Base-by-base conservation (phyloP, 2,329 filamentous ascomycete species). In the Diplodia intermedia region DNA sequence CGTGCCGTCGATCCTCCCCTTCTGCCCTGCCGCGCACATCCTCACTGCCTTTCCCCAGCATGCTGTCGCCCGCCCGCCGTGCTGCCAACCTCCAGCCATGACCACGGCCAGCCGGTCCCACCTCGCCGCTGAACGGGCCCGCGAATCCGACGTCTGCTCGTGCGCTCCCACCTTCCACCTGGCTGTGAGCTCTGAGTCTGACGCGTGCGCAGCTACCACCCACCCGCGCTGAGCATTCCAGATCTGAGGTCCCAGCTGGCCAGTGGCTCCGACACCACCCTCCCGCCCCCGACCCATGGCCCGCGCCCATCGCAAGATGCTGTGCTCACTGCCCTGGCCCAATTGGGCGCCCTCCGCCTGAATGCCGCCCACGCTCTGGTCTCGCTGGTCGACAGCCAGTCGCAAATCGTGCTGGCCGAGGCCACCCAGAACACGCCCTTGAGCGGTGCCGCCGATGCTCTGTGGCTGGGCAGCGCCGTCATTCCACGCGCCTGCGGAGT, bases 341-440 rank as follows among this genome's bases (percentile, higher is more conserved):
- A 80, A 49, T 63, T 80, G 49, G 78, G 76, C 6, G 77, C 78
- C n/a, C 71, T 79, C n/a, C 76, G 77, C 11, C 71, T 80, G 20
- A 76, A 77, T 49, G 72, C 75, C 2, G 74, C 75, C 5, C 71
- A 77, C 54, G 76, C 76, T 50, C 68, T 79, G 31, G 76, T 79
- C 31, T 79, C 77, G 68, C 77, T 80, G 71, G 78, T 79, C 72
- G 78, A 79, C 69, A 71, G 77, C 33, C 72, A 71, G 38, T 72
- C 76, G 69, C 76, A 76, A 71, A 77, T 75, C 67, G 74, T 79
- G 38, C 72, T 79, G 5, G 77, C 77, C 12, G 77, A 78, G 68
- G 76, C 75, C n/a, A 79, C 77, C 14, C 33, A 11, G 33, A 70
- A 69, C 20, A 75, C 75, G 2, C 57, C 75, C 15, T 77, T 74